Evolutionary conservation across 805 yeast genomes (phyloP).

Genomic region (Cyberlindnera maclurae): DNA sequence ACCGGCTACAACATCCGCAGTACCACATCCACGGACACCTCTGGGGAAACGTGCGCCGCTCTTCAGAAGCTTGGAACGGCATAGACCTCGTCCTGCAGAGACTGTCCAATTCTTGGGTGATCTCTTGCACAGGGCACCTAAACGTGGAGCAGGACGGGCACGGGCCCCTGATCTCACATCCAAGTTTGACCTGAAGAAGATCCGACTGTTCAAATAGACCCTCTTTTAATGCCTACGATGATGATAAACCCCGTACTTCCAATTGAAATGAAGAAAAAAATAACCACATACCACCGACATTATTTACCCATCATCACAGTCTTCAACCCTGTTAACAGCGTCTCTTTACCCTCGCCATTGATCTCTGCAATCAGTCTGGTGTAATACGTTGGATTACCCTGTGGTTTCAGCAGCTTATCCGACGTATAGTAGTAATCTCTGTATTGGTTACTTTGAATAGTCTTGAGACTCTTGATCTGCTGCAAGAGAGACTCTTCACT

Average conservation of each 20-base stretch:
- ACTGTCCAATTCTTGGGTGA: no score
- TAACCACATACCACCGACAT: not conserved
- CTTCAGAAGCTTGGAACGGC: no score
- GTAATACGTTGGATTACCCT: conserved; percentile 79
- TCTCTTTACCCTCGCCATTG: conserved; percentile 63
- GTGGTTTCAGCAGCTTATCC: conserved; percentile 66
- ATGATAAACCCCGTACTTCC: no score
- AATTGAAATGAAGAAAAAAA: no score
- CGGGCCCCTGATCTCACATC: not conserved
- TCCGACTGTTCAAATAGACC: not conserved
- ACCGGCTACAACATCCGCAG: no score
- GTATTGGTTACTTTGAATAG: conserved; percentile 54
- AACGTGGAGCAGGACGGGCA: not conserved
- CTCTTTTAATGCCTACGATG: not conserved
- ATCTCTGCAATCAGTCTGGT: conserved; percentile 63
- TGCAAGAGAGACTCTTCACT: conserved; percentile 40
- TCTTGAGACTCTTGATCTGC: conserved; percentile 53
- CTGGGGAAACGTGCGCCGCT: no score
- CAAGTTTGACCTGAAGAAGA: conserved; percentile 1
- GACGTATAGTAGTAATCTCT: conserved; percentile 55
- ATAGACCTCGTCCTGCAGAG: no score
- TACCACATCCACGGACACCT: no score
- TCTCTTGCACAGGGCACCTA: no score
- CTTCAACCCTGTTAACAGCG: conserved; percentile 55
- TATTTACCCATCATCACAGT: conserved; percentile 73